Percentiles rank a stretch among this genome's conserved stretches.
These are phyloP conservation scores for Pleodorina starrii DNA, from an alignment of 139 green algal genomes.

Conservation along the genomic window DNA sequence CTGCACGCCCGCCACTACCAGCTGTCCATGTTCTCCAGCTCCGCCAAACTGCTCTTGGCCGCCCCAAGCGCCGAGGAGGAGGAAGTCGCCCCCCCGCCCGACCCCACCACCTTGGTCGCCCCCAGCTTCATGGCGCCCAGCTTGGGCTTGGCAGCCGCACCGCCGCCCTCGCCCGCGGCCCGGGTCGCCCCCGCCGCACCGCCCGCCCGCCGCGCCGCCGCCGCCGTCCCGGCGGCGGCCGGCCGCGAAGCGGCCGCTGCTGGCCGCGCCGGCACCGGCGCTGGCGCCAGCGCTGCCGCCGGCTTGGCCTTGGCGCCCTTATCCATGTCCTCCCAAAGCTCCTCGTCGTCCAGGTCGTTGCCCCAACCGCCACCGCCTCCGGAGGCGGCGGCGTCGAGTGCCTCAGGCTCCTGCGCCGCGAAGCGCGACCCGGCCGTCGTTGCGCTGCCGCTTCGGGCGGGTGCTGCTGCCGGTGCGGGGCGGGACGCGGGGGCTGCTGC, in stretches of 20 bases:
- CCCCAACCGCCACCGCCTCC: slow-evolving; percentile 26
- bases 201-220: neutral
- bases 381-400: slow-evolving; percentile 18
- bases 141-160: slow-evolving; percentile 52
- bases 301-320: slow-evolving; percentile 13
- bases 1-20: slow-evolving; percentile 4
- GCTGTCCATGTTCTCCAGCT: slow-evolving; percentile 1
- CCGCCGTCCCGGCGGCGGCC: neutral
- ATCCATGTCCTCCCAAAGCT: slow-evolving; percentile 51
- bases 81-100: neutral
- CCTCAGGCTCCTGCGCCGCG: neutral
- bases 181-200: neutral
- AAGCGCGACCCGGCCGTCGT: slow-evolving; percentile 24
- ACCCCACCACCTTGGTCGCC: slow-evolving; percentile 30
- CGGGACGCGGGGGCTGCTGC: neutral
- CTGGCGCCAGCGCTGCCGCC: neutral
- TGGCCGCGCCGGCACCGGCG: neutral
- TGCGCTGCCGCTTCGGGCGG: neutral
- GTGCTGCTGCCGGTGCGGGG: neutral
- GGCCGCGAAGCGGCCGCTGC: neutral
- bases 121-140: slow-evolving; percentile 64
- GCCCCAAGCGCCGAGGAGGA: neutral
- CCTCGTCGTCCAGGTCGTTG: neutral
- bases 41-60: neutral
- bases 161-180: neutral